phyloP scores from a whole-genome alignment of 2,329 filamentous ascomycete species.

The Pseudonectria buxi region DNA sequence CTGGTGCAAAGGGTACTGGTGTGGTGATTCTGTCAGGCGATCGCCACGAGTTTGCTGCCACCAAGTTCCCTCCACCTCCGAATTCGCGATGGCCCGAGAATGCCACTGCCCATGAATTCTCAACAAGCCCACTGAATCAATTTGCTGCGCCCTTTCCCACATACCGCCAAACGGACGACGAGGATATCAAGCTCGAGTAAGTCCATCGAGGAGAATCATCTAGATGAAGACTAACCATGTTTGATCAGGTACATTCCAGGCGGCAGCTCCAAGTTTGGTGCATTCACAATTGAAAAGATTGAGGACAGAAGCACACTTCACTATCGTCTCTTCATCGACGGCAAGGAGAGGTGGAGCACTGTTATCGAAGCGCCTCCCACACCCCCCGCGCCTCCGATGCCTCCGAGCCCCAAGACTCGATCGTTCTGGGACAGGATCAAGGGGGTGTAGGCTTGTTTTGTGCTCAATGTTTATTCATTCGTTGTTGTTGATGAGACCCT shows the following conservation, averaged over 20 bases:
- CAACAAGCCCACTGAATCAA: constrained; percentile 83
- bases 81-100: constrained; percentile 56
- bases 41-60: constrained; percentile 94
- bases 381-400: constrained; percentile 22
- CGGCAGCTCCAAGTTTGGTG: constrained; percentile 83
- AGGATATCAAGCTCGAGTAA: constrained; percentile 81
- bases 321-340: constrained; percentile 79
- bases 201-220: constrained; percentile 22
- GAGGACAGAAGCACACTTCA: constrained; percentile 62
- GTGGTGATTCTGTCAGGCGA: constrained; percentile 85
- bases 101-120: constrained; percentile 80
- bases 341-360: constrained; percentile 68
- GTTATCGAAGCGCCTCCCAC: constrained; percentile 39
- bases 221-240: not conserved
- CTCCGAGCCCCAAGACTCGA: constrained; percentile 9
- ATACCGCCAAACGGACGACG: constrained; percentile 72
- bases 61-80: constrained; percentile 60
- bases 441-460: too few species aligned
- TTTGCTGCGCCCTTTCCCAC: constrained; percentile 84
- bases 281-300: constrained; percentile 62
- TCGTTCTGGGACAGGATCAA: constrained; percentile 43
- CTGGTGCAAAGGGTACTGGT: constrained; percentile 65
- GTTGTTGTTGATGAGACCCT: too few species aligned
- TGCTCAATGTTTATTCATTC: constrained; percentile 2
- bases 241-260: constrained; percentile 62